These are phyloP conservation scores for Blastobotrys indianensis DNA, from an alignment of 1,139 yeast genomes.

Conservation along the genomic window DNA sequence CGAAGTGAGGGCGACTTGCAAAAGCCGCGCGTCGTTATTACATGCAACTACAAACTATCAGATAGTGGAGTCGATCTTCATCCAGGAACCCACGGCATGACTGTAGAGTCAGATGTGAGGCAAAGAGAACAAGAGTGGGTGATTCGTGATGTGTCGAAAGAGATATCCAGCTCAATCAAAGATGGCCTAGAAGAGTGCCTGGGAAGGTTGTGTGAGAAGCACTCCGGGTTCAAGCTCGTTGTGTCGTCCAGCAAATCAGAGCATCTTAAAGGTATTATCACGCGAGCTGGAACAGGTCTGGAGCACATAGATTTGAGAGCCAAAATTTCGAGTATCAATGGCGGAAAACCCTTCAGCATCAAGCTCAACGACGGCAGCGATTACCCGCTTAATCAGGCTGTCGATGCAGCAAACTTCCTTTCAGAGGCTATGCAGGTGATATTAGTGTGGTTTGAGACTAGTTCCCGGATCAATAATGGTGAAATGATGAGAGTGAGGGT, in stretches of 20 bases:
- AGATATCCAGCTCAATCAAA: conserved; percentile 21
- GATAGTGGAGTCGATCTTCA: no score
- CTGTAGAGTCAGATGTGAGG: neutral
- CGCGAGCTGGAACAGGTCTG: conserved; percentile 26
- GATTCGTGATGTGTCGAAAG: conserved; percentile 25
- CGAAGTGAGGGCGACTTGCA: neutral
- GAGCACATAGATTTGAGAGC: conserved; percentile 26
- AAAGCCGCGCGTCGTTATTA: no score
- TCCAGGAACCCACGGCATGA: no score
- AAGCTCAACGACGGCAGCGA: conserved; percentile 12
- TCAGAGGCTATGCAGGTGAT: conserved; percentile 16
- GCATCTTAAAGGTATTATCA: conserved; percentile 30
- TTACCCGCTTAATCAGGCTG: conserved; percentile 23
- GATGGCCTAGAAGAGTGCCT: conserved; percentile 30
- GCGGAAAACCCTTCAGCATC: conserved; percentile 16
- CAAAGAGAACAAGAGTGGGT: conserved; percentile 29
- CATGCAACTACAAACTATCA: no score
- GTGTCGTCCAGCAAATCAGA: conserved; percentile 31
- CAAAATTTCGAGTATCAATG: conserved; percentile 17
- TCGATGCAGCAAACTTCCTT: conserved; percentile 24
- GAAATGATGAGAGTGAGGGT: conserved; percentile 14
- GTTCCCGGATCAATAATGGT: neutral
- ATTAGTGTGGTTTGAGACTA: conserved; percentile 4
- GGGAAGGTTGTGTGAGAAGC: conserved; percentile 24
- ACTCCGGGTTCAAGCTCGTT: conserved; percentile 30